Base-by-base conservation (phyloP, 345 rosid genomes). In the thale cress (Arabidopsis thaliana) region DNA sequence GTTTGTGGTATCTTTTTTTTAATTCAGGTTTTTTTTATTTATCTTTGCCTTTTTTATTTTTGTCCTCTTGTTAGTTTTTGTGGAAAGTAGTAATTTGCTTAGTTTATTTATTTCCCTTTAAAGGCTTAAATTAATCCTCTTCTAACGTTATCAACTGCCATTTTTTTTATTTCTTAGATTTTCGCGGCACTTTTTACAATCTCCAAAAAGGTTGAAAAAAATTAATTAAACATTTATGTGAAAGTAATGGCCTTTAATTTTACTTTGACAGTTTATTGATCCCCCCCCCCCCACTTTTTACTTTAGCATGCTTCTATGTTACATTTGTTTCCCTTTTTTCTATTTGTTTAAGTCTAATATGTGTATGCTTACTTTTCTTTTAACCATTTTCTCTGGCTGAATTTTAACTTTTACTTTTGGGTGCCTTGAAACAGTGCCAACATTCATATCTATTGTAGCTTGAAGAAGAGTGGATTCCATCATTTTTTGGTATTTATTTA, bases 61-160 rank as follows among this genome's bases (percentile, higher is more conserved):
- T 71, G 72, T 57, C 71, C 42, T 76, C 22, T 62, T 53, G 51
- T 36, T 53, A 53, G 41, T 14, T 76, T 60, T 60, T 76, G 24
- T 44, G 45, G 33, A 46, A 60, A 67, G 8, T 30, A 67, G 8
- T 30, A 40, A 40, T 14, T 8, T 37, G 50, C 50, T 75, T 75
- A 33, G 5, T 69, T 61, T 51, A 8, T 8, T 69, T 61, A 41
- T 5, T 8, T 40, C 40, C 8, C 23, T 38, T 37, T 49, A 28
- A 37, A 38, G 37, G 22, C 41, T 60, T 12, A 33, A 7, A 33
- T n/a, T 49, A 59, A 37, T 71, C 20, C 30, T 49, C 9, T 40
- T 34, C 36, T 44, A 69, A 57, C 73, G 65, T 57, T 45, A 34
- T 64, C 20, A 53, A 73, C 71, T 44, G 78, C 71, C 49, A 33